Evolutionary conservation across 2,329 filamentous ascomycete genomes (phyloP).

Genomic region (Exophiala sp.): DNA sequence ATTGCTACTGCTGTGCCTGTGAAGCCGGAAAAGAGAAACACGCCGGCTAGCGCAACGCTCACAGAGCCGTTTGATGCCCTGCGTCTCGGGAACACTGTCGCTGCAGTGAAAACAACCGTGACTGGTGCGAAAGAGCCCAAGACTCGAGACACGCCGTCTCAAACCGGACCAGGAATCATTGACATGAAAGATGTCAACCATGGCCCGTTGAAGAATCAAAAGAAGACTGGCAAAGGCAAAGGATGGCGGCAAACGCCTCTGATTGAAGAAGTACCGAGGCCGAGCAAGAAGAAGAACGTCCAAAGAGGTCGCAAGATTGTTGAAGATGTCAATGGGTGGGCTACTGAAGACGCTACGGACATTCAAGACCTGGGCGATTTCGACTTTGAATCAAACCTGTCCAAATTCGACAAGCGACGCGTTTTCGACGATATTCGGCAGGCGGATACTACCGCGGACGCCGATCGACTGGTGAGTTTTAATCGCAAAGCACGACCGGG

Average conservation of each 20-base stretch:
- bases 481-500: conserved; percentile 64
- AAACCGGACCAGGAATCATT: conserved; percentile 31
- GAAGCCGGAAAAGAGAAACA: conserved; percentile 28
- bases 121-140: conserved; percentile 11
- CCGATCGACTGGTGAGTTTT: conserved; percentile 82
- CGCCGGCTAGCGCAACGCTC: conserved; percentile 37
- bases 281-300: conserved; percentile 44
- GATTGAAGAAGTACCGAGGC: conserved; percentile 53
- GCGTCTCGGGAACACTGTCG: conserved; percentile 29
- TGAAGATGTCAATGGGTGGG: conserved; percentile 74
- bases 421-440: conserved; percentile 89
- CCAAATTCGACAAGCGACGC: conserved; percentile 88
- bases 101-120: conserved; percentile 20
- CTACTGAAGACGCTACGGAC: conserved; percentile 91
- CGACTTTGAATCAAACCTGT: conserved; percentile 81
- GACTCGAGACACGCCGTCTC: conserved; percentile 39
- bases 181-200: conserved; percentile 34
- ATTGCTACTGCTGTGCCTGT: conserved; percentile 22
- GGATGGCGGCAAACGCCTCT: conserved; percentile 64
- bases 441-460: conserved; percentile 82
- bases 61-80: conserved; percentile 43
- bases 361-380: conserved; percentile 91
- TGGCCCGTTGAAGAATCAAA: conserved; percentile 30
- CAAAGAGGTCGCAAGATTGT: conserved; percentile 41
- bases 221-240: conserved; percentile 46